A percentile compares a stretch with the other conserved stretches of the same genome.
These are phyloP conservation scores for Tephrocybe sp. DNA, from an alignment of 768 basidiomycete genomes.

Conservation along the genomic window DNA sequence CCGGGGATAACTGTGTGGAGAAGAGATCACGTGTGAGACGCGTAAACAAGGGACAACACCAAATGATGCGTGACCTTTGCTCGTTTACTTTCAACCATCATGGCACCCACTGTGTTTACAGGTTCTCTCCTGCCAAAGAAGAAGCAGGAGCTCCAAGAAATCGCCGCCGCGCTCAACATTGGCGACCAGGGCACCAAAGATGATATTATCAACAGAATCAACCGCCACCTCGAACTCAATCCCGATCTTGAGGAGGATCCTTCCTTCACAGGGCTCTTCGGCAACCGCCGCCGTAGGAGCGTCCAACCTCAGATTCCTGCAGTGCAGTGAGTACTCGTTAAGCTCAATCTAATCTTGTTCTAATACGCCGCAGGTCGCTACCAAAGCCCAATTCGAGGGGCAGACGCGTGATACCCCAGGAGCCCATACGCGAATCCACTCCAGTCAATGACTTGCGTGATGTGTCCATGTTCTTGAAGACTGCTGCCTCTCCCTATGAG, in stretches of 20 bases:
- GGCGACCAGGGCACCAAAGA: constrained; percentile 61
- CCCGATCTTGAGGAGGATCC: constrained; percentile 57
- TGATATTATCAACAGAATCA: constrained; percentile 59
- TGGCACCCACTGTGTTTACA: constrained; percentile 43
- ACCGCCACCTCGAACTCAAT: constrained; percentile 56
- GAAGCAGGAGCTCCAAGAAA: constrained; percentile 63
- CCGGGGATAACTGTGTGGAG: neutral
- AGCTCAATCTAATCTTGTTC: neutral
- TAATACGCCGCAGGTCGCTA: constrained; percentile 8
- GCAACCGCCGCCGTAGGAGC: constrained; percentile 40
- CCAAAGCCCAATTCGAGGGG: constrained; percentile 12
- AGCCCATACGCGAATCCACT: constrained; percentile 44
- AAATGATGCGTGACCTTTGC: constrained; percentile 24
- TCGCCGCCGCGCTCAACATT: constrained; percentile 52
- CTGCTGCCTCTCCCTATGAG: constrained; percentile 37
- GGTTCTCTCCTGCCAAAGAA: constrained; percentile 64
- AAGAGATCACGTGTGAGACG: constrained; percentile 30
- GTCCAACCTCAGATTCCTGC: constrained; percentile 33
- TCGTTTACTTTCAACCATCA: constrained; percentile 31
- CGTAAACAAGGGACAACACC: constrained; percentile 19
- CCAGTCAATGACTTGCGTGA: constrained; percentile 49
- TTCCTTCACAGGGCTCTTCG: constrained; percentile 51
- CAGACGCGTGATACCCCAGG: constrained; percentile 30
- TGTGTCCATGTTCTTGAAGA: constrained; percentile 52
- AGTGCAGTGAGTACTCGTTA: neutral